Conservation (phyloP, 768 basidiomycete genomes). For the Clavulina sp. region DNA sequence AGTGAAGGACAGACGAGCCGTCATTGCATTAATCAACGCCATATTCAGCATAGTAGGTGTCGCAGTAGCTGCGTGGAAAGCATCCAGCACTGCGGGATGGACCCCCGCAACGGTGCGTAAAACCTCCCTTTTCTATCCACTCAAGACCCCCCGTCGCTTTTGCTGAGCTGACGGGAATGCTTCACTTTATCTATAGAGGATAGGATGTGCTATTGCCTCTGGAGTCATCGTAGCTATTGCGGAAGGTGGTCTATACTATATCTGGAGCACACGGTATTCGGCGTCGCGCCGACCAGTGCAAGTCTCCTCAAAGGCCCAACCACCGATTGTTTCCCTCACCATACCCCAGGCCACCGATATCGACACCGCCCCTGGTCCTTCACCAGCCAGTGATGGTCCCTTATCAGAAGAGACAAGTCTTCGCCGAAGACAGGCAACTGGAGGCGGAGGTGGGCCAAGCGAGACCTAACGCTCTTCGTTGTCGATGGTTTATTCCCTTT, state of each 20-base stretch:
- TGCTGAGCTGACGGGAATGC: not conserved
- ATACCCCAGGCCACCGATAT: too few relatives aligned
- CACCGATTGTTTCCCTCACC: too few relatives aligned
- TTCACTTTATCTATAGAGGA: not conserved
- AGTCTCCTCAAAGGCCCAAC: too few relatives aligned
- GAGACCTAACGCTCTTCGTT: too few relatives aligned
- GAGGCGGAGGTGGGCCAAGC: too few relatives aligned
- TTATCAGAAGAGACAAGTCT: too few relatives aligned
- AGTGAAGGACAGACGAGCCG: slow-evolving; percentile 43
- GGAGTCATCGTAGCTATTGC: slow-evolving; percentile 5
- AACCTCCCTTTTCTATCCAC: not conserved
- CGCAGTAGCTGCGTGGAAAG: slow-evolving; percentile 58
- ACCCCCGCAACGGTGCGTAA: slow-evolving; percentile 55
- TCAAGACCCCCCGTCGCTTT: not conserved
- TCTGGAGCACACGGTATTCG: too few relatives aligned
- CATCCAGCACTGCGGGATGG: slow-evolving; percentile 44
- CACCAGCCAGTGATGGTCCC: too few relatives aligned
- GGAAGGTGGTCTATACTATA: slow-evolving; percentile 8
- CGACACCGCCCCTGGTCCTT: too few relatives aligned
- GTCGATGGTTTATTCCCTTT: too few relatives aligned
- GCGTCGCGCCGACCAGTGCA: too few relatives aligned
- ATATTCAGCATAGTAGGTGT: slow-evolving; percentile 50
- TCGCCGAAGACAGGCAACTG: too few relatives aligned
- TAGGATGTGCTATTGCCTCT: slow-evolving; percentile 3
- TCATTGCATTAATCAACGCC: slow-evolving; percentile 54